phyloP scores from a whole-genome alignment of 345 rosid genomes.

The Streptanthus diversifolius region DNA sequence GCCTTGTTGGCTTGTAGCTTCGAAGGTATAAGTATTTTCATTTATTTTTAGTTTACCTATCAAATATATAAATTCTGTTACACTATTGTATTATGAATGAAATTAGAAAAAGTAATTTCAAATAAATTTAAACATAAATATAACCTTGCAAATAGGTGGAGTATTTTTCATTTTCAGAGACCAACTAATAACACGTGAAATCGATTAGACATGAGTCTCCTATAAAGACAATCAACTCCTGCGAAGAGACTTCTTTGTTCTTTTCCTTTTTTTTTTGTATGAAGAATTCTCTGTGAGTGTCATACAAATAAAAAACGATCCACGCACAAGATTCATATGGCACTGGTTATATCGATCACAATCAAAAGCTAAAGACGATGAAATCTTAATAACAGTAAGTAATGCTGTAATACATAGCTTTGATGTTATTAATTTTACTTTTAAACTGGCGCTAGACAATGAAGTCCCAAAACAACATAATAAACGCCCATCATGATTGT shows the following conservation, averaged over 20 bases:
- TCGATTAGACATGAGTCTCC: background rate
- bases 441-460: background rate
- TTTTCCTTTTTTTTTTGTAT: too few relatives aligned
- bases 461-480: background rate
- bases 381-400: background rate
- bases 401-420: background rate
- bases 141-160: background rate
- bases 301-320: background rate
- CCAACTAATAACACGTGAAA: background rate
- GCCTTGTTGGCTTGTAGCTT: background rate
- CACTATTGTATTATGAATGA: background rate
- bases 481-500: background rate
- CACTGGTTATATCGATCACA: background rate
- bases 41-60: too few relatives aligned
- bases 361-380: background rate
- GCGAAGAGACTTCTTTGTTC: too few relatives aligned
- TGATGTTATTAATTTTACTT: background rate
- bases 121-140: background rate
- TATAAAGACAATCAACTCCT: too few relatives aligned
- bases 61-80: background rate
- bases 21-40: too few relatives aligned
- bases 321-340: background rate
- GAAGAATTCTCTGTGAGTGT: too few relatives aligned
- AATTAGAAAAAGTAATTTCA: background rate
- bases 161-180: background rate